Percentiles rank a stretch among this genome's conserved stretches.
phyloP scores from a whole-genome alignment of 2,329 filamentous ascomycete species.

The Dactylellina cionopaga region DNA sequence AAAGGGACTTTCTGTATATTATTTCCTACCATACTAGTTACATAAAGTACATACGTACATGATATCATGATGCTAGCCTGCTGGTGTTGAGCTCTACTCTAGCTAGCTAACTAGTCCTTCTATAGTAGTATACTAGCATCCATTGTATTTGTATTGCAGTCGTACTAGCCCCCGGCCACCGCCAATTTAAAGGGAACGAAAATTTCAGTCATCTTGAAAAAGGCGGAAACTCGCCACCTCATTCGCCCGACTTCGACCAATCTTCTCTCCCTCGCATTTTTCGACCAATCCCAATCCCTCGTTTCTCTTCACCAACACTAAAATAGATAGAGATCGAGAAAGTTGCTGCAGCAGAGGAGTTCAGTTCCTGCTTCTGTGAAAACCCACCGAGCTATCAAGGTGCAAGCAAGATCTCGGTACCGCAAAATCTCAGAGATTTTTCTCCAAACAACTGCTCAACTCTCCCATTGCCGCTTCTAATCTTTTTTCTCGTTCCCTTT shows the following conservation, averaged over 20 bases:
- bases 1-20: no score
- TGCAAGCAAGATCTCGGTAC: slow-evolving; percentile 49
- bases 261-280: slow-evolving; percentile 44
- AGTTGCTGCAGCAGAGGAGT: no score
- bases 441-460: slow-evolving; percentile 22
- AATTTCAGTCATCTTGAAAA: slow-evolving; percentile 42
- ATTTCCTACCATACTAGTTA: not conserved
- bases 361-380: slow-evolving; percentile 33
- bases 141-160: no score
- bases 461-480: no score
- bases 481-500: no score
- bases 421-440: slow-evolving; percentile 5
- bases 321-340: slow-evolving; percentile 25
- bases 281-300: slow-evolving; percentile 37
- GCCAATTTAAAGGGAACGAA: slow-evolving; percentile 43
- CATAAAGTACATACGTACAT: not conserved
- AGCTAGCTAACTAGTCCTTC: no score
- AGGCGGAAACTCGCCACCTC: slow-evolving; percentile 38
- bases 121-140: no score
- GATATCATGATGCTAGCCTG: not conserved
- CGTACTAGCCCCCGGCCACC: slow-evolving; percentile 33
- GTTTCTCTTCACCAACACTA: slow-evolving; percentile 24
- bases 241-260: slow-evolving; percentile 52
- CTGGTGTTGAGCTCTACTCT: slow-evolving; percentile 21
- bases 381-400: not conserved